A percentile compares a stretch with the other conserved stretches of the same genome.
These are phyloP conservation scores for Breviolum minutum DNA, from an alignment of 73 alveolate genomes.

Conservation along the genomic window DNA sequence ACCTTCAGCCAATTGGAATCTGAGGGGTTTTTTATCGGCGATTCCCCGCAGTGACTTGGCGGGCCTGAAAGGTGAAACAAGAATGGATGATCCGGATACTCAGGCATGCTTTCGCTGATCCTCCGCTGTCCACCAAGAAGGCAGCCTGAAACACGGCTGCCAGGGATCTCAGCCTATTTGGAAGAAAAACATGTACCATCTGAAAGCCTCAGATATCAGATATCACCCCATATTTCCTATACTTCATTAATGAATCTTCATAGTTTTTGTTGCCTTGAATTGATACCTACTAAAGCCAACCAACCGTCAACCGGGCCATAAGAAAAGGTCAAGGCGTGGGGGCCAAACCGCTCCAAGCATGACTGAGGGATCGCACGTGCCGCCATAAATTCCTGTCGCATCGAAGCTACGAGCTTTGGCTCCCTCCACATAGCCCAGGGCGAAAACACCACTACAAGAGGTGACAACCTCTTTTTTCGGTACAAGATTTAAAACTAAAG, in stretches of 20 bases:
- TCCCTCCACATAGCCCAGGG: too few relatives aligned
- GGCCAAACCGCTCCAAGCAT: not conserved
- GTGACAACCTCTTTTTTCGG: too few relatives aligned
- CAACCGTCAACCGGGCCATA: too few relatives aligned
- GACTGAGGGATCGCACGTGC: not conserved
- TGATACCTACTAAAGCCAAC: too few relatives aligned
- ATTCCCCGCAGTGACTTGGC: not conserved
- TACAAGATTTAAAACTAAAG: too few relatives aligned
- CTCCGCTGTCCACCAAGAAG: constrained; percentile 94
- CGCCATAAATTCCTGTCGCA: constrained; percentile 73
- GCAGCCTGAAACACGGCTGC: not conserved
- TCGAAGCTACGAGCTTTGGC: not conserved
- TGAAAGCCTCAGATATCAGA: too few relatives aligned
- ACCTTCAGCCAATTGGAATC: too few relatives aligned
- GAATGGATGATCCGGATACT: not conserved
- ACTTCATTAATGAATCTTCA: too few relatives aligned
- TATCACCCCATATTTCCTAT: too few relatives aligned
- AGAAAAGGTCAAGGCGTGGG: not conserved
- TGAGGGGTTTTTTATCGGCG: not conserved
- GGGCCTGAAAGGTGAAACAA: too few relatives aligned
- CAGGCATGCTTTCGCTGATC: constrained; percentile 92
- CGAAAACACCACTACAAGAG: too few relatives aligned
- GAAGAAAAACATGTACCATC: not conserved
- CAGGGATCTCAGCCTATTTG: not conserved
- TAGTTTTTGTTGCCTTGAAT: too few relatives aligned